Evolutionary conservation across 805 yeast genomes (phyloP), one percentile per base, ranked within the genome.

Genomic region (Saccharomycopsis sp.): DNA sequence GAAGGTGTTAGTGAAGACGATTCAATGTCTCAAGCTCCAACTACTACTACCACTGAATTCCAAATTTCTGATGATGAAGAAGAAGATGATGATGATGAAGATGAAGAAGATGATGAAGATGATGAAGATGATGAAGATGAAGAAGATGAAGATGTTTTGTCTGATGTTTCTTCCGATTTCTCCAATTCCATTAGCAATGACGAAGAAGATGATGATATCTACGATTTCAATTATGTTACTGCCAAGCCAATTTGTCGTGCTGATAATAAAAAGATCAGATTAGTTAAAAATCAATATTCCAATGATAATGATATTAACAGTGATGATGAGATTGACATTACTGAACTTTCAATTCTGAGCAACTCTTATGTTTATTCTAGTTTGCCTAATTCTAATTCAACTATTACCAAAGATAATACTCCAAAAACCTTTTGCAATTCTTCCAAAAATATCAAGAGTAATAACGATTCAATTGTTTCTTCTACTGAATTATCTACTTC

Each of bases 61-160:
- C 6, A 23, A 8, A 23, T 6, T 23, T 6, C 10, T 23, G 10
- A 8, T 23, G 10, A 28, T 28, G 15, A 28, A 28, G 31, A 10
- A 28, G 8, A 8, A 10, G 10, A 8, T 9, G 15, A 10, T n/a
- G 18, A 17, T 8, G 32, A 19, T 15, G 31, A 10, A 6, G 37
- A 35, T 3, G 21, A 27, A 10, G 37, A 35, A 3, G 29, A 30
- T 28, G 15, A 10, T 28, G 31, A 28, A n/a, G 36, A 37, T 25
- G 40, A 41, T 3, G 37, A 41, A n/a, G 23, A 32, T 26, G 36
- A 30, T 13, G 31, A 27, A 2, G 37, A 40, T 28, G 18, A 27
- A 13, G 39, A 31, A 18, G 20, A 39, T 21, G 33, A 55, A 12
- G 54, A 60, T 10, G 44, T 38, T 20, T 49, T 37, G 12, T 28